Conservation (phyloP, 495 filamentous ascomycete genomes). For the Pseudomonodictys pantanalensis region DNA sequence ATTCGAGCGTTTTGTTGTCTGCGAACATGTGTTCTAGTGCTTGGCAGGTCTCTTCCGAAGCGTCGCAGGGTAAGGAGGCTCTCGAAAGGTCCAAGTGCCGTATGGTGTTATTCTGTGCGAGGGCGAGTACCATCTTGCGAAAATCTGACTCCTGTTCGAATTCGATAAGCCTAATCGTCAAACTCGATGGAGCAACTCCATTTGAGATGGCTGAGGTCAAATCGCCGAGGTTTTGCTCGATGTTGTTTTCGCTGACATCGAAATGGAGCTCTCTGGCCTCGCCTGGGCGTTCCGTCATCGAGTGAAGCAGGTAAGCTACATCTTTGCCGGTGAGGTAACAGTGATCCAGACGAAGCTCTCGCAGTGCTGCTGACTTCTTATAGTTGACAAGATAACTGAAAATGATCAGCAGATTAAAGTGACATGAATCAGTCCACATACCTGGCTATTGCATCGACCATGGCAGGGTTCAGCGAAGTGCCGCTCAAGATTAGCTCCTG, state of each 20-base stretch:
- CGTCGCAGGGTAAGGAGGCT: conserved; percentile 77
- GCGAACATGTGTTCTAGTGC: conserved; percentile 74
- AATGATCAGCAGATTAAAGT: neutral
- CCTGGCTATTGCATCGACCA: conserved; percentile 39
- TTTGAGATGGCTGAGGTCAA: conserved; percentile 67
- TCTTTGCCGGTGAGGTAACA: conserved; percentile 75
- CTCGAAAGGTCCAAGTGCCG: conserved; percentile 82
- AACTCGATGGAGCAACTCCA: conserved; percentile 62
- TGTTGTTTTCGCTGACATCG: conserved; percentile 75
- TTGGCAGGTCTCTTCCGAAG: conserved; percentile 68
- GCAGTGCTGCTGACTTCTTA: conserved; percentile 61
- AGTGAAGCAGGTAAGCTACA: conserved; percentile 73
- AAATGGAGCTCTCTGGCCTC: conserved; percentile 67
- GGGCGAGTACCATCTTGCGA: conserved; percentile 65
- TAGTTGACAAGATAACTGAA: conserved; percentile 32
- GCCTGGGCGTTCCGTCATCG: conserved; percentile 56
- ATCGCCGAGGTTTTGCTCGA: conserved; percentile 67
- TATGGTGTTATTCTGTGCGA: conserved; percentile 71
- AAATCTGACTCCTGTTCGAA: conserved; percentile 76
- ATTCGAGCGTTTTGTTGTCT: conserved; percentile 70
- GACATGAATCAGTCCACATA: conserved; percentile 24
- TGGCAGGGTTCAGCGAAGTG: conserved; percentile 56
- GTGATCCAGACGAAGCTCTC: conserved; percentile 69
- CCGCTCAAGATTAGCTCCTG: conserved; percentile 70
- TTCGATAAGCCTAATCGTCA: conserved; percentile 84